phyloP scores from a whole-genome alignment of 805 yeast species.

The Metschnikowia cubensis region DNA sequence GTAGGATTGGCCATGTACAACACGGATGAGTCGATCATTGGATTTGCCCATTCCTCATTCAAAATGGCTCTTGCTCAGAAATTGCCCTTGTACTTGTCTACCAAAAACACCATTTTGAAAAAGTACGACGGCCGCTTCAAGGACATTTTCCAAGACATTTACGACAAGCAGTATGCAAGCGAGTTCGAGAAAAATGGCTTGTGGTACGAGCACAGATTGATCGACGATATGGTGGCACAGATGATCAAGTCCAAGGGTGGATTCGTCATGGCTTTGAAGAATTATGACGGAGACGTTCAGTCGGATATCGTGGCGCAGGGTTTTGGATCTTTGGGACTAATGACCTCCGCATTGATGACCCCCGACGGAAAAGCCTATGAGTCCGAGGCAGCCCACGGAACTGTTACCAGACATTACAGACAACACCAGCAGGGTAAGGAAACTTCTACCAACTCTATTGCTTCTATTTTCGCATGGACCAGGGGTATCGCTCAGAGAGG shows the following conservation, averaged over 20 bases:
- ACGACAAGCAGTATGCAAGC: constrained; percentile 61
- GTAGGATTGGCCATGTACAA: constrained; percentile 94
- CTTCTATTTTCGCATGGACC: constrained; percentile 96
- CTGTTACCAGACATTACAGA: constrained; percentile 95
- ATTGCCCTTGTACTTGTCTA: constrained; percentile 78
- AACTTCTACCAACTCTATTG: constrained; percentile 95
- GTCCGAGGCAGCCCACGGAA: constrained; percentile 98
- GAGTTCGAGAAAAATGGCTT: constrained; percentile 77
- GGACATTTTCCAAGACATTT: constrained; percentile 83
- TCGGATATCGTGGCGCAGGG: constrained; percentile 98
- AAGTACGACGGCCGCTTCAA: constrained; percentile 93
- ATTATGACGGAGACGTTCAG: constrained; percentile 97
- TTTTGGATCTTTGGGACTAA: constrained; percentile 91
- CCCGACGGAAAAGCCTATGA: constrained; percentile 96
- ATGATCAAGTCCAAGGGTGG: constrained; percentile 97
- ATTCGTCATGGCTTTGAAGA: constrained; percentile 91
- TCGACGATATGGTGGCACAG: constrained; percentile 99
- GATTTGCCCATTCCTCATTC: constrained; percentile 92
- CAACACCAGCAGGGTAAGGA: constrained; percentile 95
- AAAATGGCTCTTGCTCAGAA: constrained; percentile 76
- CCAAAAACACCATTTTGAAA: constrained; percentile 93
- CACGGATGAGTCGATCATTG: constrained; percentile 85
- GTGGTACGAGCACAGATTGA: constrained; percentile 95
- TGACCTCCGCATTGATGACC: constrained; percentile 96
- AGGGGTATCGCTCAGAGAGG: constrained; percentile 94